Conservation (phyloP, 345 rosid species). For the Camelina sativa region DNA sequence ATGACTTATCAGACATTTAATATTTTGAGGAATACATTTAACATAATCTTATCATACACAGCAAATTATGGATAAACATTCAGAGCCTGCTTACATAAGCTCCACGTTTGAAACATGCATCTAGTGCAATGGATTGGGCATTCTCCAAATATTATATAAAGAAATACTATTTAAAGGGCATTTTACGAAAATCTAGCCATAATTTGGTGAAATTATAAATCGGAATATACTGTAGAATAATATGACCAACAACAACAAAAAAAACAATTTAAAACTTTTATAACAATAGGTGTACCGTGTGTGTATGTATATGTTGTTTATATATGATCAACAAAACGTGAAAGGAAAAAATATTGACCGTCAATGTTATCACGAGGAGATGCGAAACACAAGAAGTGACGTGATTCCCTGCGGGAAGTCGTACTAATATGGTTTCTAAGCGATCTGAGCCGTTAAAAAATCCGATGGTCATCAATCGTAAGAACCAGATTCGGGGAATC, state of each 20-base stretch:
- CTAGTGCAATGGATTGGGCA: not conserved
- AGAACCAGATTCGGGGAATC: slow-evolving; percentile 37
- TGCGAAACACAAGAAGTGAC: slow-evolving; percentile 36
- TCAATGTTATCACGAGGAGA: slow-evolving; percentile 17
- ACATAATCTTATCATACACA: not conserved
- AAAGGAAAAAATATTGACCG: slow-evolving; percentile 11
- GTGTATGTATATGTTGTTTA: not conserved
- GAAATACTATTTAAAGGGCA: not conserved
- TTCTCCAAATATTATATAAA: no score
- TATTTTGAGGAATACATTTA: not conserved
- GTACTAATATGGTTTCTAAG: not conserved
- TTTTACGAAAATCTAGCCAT: not conserved
- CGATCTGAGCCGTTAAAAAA: slow-evolving; percentile 40
- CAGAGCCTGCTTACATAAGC: slow-evolving; percentile 28
- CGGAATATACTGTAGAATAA: slow-evolving; percentile 33
- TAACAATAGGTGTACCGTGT: not conserved
- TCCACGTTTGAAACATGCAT: slow-evolving; percentile 34
- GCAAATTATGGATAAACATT: slow-evolving; percentile 29
- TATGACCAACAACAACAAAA: not conserved
- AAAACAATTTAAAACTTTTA: not conserved
- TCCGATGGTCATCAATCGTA: slow-evolving; percentile 34
- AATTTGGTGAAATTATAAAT: slow-evolving; percentile 5
- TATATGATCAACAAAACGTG: slow-evolving; percentile 27
- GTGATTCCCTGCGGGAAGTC: slow-evolving; percentile 30
- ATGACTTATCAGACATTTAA: slow-evolving; percentile 11